A percentile compares a stretch with the other conserved stretches of the same genome.
phyloP scores from a whole-genome alignment of 345 rosid species.

The Psidium guajava region DNA sequence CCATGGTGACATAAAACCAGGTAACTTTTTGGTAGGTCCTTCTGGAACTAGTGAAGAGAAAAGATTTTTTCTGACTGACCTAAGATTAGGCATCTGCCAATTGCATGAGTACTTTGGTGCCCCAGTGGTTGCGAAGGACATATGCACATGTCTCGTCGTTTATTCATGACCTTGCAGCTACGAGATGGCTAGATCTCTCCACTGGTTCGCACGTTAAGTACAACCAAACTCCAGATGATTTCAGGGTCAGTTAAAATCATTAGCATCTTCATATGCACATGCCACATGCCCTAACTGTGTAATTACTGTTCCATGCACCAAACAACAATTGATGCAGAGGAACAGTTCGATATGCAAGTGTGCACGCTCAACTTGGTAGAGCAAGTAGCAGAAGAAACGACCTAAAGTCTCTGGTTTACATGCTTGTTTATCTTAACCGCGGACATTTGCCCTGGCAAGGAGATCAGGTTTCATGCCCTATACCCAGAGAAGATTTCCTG shows the following conservation, averaged over 20 bases:
- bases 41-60: not conserved
- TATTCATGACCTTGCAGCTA: not conserved
- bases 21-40: not conserved
- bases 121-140: not conserved
- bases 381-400: constrained; percentile 7
- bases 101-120: not conserved
- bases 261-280: not conserved
- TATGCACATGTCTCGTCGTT: not conserved
- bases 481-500: not conserved
- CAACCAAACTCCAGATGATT: not conserved
- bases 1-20: constrained; percentile 5
- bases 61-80: not conserved
- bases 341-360: not conserved
- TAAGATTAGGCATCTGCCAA: not conserved
- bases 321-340: not conserved
- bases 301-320: not conserved
- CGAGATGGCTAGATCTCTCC: not conserved
- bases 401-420: constrained; percentile 7
- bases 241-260: not conserved
- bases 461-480: not conserved
- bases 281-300: not conserved
- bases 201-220: not conserved
- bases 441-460: constrained; percentile 6
- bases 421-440: not conserved
- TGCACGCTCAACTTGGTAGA: constrained; percentile 7